These are phyloP conservation scores for Gyromitra esculenta DNA, from an alignment of 2,329 filamentous ascomycete genomes.

Conservation along the genomic window DNA sequence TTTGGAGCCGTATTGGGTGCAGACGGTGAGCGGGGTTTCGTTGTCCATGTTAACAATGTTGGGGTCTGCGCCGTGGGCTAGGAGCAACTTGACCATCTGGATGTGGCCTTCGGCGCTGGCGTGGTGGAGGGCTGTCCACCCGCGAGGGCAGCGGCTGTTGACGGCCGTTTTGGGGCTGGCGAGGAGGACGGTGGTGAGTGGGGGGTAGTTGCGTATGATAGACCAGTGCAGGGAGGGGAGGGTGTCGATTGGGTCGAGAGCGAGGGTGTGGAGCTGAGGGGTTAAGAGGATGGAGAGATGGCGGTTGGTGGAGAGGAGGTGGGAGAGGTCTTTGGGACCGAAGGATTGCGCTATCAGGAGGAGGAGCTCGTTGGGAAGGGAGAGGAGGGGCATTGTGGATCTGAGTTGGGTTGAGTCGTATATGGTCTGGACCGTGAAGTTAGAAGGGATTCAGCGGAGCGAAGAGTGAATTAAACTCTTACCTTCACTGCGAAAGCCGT, in stretches of 20 bases:
- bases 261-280: constrained; percentile 22
- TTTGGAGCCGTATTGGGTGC: background rate
- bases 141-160: background rate
- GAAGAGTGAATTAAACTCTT: background rate
- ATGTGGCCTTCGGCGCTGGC: constrained; percentile 24
- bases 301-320: constrained; percentile 11
- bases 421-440: background rate
- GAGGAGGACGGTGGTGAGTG: constrained; percentile 18
- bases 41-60: background rate
- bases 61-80: constrained; percentile 14
- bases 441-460: too few species aligned
- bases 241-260: background rate
- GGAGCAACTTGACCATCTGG: constrained; percentile 1
- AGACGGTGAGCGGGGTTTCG: constrained; percentile 17
- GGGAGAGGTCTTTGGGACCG: constrained; percentile 1
- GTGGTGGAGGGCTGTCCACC: constrained; percentile 36
- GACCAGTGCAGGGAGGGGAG: constrained; percentile 45
- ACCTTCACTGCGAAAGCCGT: background rate
- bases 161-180: background rate
- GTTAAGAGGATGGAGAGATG: background rate
- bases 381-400: constrained; percentile 11
- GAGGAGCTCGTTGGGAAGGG: constrained; percentile 35
- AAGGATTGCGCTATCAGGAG: constrained; percentile 21
- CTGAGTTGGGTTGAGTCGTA: background rate
- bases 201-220: constrained; percentile 15